Evolutionary conservation across 495 filamentous ascomycete genomes (phyloP).

Genomic region (Letharia columbiana): DNA sequence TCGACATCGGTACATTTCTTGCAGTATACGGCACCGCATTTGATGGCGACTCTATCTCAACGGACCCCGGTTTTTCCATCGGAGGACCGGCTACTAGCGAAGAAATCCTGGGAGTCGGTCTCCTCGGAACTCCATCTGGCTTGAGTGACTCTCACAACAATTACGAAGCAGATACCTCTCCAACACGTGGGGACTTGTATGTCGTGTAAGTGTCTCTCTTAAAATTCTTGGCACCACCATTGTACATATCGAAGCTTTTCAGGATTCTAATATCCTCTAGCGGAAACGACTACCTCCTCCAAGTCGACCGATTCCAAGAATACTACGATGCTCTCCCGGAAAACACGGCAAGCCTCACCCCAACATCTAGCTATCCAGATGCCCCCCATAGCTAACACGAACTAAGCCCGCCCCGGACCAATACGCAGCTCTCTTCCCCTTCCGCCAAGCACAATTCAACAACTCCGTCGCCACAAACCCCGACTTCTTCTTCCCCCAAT

Average conservation of each 20-base stretch:
- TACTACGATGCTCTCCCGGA: slow-evolving; percentile 19
- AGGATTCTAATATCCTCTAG: slow-evolving; percentile 1
- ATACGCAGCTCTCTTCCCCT: slow-evolving; percentile 15
- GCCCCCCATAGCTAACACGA: neutral
- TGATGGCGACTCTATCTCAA: slow-evolving; percentile 38
- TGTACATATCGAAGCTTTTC: neutral
- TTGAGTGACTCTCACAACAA: slow-evolving; percentile 48
- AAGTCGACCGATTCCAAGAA: slow-evolving; percentile 26
- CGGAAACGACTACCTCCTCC: slow-evolving; percentile 29
- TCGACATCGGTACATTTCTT: slow-evolving; percentile 44
- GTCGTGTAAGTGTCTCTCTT: slow-evolving; percentile 20
- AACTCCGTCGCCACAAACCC: slow-evolving; percentile 44
- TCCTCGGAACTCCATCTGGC: slow-evolving; percentile 32
- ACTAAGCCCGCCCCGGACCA: slow-evolving; percentile 18
- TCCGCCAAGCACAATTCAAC: slow-evolving; percentile 32
- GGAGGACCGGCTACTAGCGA: slow-evolving; percentile 29
- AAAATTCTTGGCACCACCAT: neutral
- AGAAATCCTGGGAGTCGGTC: slow-evolving; percentile 26
- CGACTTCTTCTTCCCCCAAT: slow-evolving; percentile 45
- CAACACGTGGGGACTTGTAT: slow-evolving; percentile 46
- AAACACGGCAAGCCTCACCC: slow-evolving; percentile 10
- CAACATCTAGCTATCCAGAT: neutral
- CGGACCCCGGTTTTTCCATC: slow-evolving; percentile 37
- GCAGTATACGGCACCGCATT: slow-evolving; percentile 44
- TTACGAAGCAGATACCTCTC: slow-evolving; percentile 48